Evolutionary conservation across 2,329 filamentous ascomycete genomes (phyloP), one percentile per base, ranked within the genome.

Genomic region (Fusarium multiceps): DNA sequence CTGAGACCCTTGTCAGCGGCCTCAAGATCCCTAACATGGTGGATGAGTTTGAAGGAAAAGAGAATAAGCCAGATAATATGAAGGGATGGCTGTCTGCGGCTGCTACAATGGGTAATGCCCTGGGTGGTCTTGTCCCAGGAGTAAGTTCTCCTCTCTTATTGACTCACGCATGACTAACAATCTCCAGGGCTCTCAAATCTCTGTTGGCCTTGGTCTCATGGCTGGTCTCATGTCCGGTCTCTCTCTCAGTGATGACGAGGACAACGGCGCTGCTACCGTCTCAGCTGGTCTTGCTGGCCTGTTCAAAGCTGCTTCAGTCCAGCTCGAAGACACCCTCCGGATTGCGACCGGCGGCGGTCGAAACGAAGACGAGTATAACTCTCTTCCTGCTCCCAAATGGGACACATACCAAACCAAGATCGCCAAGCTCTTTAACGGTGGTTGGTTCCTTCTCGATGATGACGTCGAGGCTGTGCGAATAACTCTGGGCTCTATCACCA

Each of bases 371-470:
- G 64, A 68, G 7, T 68, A 68, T 2, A 45, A 59, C 16, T 57
- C 67, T 0, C 58, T 71, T 4, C 68, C 55, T 0, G 63, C 68
- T 1, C 68, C 63, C 2, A 40, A 46, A 34, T 59, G 47, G 54
- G 68, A 70, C 0, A 68, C 55, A 0, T 71, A 42, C 14, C 46
- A 68, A 23, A 50, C 54, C 58, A 70, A 71, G 50, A 71, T 70
- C 13, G 47, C 67, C 40, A 70, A 70, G 47, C 59, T 70, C 12
- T 70, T 70, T 41, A 71, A 70, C 4, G 58, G 68, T 3, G 67
- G 67, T 3, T 70, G 68, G 68, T 70, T 70, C 40, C 51, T 70
- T 6, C 16, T 72, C 7, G 66, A 72, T 5, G 41, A 72, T 6
- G 69, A 72, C 6, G 53, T 63, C 1, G 66, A 72, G 18, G 53